Base-by-base conservation (phyloP, 148 eudicot species). In the Rhododendron ferrugineum region DNA sequence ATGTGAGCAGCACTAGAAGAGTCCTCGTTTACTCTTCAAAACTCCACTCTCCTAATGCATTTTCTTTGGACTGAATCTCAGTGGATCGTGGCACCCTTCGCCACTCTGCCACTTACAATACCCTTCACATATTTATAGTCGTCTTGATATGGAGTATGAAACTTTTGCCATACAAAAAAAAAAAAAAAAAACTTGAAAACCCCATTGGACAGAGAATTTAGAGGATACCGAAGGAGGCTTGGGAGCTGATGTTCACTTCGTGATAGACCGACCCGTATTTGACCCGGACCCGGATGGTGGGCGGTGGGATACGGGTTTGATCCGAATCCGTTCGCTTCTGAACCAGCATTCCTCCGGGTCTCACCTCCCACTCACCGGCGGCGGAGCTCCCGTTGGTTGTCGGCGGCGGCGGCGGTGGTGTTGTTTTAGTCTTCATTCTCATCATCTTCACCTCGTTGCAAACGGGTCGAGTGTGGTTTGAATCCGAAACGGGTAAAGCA, bases 281-380 rank as follows among this genome's bases (percentile, higher is more conserved):
- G 89, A 96, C 99, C 68, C 98, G 90, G 50, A 96, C 97, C 52
- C 98, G 89, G 49, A 96, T 88, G 9, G 88, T 90, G 11, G 95
- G 98, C 11, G 89, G 87, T 1, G 93, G 95, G 14, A 84, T 80
- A 16, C 85, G 72, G 84, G 79, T 87, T 32, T 91, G 90, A 80
- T 94, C 95, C 44, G 87, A 86, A 37, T 93, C 94, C 60, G 90
- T 86, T 58, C 98, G 88, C 77, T 93, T 96, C 90, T 94, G 97
- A 16, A 96, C 99, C 82, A 96, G 73, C 99, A 96, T 94, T 84
- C 99, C 99, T 75, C 97, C 91, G 0, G 99, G 98, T 52, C 99
- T 86, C 82, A 94, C 73, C 92, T 96, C 99, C 98, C 97, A 94
- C 46, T 94, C 94, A 40, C 88, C 82, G 70, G 23, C 42, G 76